phyloP scores from a whole-genome alignment of 306 rosid species.

The Prunus mongolica region DNA sequence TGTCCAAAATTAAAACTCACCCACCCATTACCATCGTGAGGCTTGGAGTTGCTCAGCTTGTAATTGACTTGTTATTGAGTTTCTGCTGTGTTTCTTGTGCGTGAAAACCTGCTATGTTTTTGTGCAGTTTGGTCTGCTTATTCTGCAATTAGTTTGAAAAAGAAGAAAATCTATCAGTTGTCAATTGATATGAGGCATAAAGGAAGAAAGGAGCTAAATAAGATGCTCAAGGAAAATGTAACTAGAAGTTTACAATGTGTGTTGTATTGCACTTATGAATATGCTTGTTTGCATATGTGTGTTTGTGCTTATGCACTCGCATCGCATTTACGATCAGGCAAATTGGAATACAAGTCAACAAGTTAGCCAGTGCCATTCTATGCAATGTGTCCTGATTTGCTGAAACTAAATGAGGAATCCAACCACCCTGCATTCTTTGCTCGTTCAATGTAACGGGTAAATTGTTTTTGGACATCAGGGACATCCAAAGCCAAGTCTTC shows the following conservation, averaged over 20 bases:
- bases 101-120: not conserved
- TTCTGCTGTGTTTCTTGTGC: not conserved
- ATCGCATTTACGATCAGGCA: not conserved
- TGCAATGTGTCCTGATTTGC: conserved; percentile 28
- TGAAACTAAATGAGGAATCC: conserved; percentile 43
- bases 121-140: not conserved
- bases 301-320: not conserved
- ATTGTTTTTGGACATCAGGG: conserved; percentile 61
- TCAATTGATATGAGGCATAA: not conserved
- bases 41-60: not conserved
- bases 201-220: not conserved
- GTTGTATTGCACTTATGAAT: not conserved
- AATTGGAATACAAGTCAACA: no score
- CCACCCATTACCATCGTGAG: no score
- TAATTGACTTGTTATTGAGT: not conserved
- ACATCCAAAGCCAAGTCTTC: conserved; percentile 77
- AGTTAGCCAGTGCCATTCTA: conserved; percentile 36
- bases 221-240: not conserved
- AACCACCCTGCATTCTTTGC: conserved; percentile 63
- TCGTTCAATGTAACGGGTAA: conserved; percentile 34
- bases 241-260: not conserved
- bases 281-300: not conserved
- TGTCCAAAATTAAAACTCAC: no score
- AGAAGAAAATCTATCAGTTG: not conserved
- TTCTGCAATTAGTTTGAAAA: not conserved